phyloP scores from a whole-genome alignment of 306 rosid species.

The Erythrophleum fordii region DNA sequence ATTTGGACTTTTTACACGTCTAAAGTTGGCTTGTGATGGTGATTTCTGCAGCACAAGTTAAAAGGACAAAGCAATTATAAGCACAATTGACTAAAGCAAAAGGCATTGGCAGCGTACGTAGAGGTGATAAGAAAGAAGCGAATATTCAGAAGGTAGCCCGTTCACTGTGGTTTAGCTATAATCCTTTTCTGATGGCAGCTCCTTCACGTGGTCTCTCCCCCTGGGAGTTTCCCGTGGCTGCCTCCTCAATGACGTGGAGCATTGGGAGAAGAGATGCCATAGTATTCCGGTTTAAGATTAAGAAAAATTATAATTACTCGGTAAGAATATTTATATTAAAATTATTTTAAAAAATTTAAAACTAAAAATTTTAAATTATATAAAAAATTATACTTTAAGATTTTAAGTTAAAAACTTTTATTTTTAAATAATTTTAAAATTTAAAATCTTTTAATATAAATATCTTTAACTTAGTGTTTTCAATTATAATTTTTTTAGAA shows the following conservation, averaged over 20 bases:
- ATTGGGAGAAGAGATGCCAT: too few species aligned
- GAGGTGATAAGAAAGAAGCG: conserved; percentile 31
- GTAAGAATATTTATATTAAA: too few species aligned
- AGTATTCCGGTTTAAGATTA: background rate
- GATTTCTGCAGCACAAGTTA: conserved; percentile 33
- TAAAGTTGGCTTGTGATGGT: conserved; percentile 33
- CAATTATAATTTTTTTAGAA: too few species aligned
- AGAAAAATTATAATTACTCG: too few species aligned
- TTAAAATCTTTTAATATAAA: too few species aligned
- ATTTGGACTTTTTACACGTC: conserved; percentile 11
- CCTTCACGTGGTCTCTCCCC: conserved; percentile 46
- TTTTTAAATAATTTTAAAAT: too few species aligned
- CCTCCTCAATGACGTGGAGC: background rate
- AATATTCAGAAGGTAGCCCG: conserved; percentile 14
- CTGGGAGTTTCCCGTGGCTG: too few species aligned
- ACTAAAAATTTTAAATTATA: too few species aligned
- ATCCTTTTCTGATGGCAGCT: conserved; percentile 18
- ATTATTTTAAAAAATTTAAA: background rate
- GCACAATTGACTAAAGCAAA: conserved; percentile 38
- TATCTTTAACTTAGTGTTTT: too few species aligned
- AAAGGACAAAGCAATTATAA: conserved; percentile 48
- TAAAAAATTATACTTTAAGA: too few species aligned
- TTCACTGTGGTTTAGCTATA: conserved; percentile 28
- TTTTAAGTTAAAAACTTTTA: too few species aligned
- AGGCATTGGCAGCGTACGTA: background rate